A percentile compares a stretch with the other conserved stretches of the same genome.
Conservation (phyloP, 148 eudicot genomes). For the Chenopodium quinoa region DNA sequence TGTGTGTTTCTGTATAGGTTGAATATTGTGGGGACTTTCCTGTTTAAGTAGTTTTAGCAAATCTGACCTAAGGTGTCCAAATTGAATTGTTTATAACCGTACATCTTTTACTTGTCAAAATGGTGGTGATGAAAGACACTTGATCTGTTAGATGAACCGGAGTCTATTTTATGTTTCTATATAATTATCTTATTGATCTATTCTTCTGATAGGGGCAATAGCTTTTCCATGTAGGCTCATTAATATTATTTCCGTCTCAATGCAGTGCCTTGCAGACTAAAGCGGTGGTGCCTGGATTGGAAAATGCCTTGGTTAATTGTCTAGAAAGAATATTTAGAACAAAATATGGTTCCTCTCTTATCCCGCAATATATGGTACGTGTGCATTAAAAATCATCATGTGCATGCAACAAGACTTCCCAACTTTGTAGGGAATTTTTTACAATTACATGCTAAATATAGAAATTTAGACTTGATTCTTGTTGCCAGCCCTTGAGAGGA, state of each 20-base stretch:
- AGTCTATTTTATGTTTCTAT: neutral
- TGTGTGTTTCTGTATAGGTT: no score
- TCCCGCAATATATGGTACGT: conserved; percentile 82
- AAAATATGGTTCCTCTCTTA: conserved; percentile 78
- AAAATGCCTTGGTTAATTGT: conserved; percentile 66
- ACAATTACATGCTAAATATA: neutral
- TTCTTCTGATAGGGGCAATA: neutral
- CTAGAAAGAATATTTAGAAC: conserved; percentile 74
- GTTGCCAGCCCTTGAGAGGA: neutral
- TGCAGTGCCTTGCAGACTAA: conserved; percentile 80
- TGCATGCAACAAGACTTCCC: neutral
- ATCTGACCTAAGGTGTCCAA: neutral
- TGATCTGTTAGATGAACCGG: no score
- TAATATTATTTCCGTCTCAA: neutral
- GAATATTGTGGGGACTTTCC: neutral
- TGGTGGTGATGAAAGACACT: no score
- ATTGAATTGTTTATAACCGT: neutral
- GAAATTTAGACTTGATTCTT: neutral
- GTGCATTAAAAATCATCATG: neutral
- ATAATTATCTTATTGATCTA: neutral
- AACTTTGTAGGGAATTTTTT: neutral
- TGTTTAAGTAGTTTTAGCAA: neutral
- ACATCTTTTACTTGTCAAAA: no score
- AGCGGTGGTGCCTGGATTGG: conserved; percentile 65
- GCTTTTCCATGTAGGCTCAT: neutral